These are phyloP conservation scores for Plasmodium reichenowi DNA, from an alignment of 169 alveolate species.

Conservation along the genomic window DNA sequence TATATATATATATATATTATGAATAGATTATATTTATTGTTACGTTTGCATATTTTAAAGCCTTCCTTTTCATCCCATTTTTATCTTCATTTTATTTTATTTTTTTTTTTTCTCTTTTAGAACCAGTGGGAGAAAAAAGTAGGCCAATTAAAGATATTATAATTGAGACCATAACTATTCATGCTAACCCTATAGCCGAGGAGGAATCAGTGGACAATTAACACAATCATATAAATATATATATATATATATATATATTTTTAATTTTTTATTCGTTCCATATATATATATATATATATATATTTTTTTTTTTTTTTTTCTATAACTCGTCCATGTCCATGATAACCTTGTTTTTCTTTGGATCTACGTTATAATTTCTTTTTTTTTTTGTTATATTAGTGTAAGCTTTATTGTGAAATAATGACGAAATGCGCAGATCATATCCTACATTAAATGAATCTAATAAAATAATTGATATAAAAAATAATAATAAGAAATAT, in stretches of 20 bases:
- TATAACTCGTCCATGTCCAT: too few species aligned
- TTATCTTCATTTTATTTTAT: not conserved
- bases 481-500: not conserved
- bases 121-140: slow-evolving; percentile 89
- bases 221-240: too few species aligned
- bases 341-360: too few species aligned
- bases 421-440: slow-evolving; percentile 28
- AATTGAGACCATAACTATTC: slow-evolving; percentile 85
- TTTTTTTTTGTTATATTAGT: too few species aligned
- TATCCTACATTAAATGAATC: slow-evolving; percentile 74
- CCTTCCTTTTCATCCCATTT: not conserved
- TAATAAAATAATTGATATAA: slow-evolving; percentile 21
- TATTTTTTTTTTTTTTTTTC: too few species aligned
- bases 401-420: too few species aligned
- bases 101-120: slow-evolving; percentile 24
- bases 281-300: not conserved
- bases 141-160: slow-evolving; percentile 88
- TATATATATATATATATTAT: too few species aligned
- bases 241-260: too few species aligned
- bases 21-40: too few species aligned
- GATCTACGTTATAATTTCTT: too few species aligned
- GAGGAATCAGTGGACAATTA: slow-evolving; percentile 76
- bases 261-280: not conserved
- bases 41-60: too few species aligned
- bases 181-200: slow-evolving; percentile 93